Conservation (phyloP, 2,329 filamentous ascomycete genomes). For the Pseudogymnoascus sp. region DNA sequence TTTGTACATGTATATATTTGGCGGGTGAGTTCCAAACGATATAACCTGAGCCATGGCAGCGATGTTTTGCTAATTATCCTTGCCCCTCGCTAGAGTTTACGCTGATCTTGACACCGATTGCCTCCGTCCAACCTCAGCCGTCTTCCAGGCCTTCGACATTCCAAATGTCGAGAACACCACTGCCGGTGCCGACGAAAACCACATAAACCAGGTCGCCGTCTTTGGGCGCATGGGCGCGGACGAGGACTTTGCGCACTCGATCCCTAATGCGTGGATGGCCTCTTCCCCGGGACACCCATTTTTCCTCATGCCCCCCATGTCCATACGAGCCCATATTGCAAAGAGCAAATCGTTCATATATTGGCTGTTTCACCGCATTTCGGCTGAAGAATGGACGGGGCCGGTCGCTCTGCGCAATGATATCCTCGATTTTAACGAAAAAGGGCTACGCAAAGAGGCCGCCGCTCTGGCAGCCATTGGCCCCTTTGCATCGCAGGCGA, state of each 20-base stretch:
- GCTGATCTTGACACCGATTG: conserved; percentile 29
- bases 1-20: conserved; percentile 32
- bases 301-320: conserved; percentile 25
- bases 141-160: conserved; percentile 20
- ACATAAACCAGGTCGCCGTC: conserved; percentile 15
- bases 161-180: conserved; percentile 15
- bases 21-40: conserved; percentile 21
- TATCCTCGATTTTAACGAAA: conserved; percentile 3
- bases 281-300: conserved; percentile 29
- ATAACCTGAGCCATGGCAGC: not conserved
- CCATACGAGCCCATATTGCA: conserved; percentile 8
- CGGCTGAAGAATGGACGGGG: not conserved
- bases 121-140: conserved; percentile 20
- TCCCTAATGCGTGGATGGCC: conserved; percentile 33
- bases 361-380: not conserved
- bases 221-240: conserved; percentile 30
- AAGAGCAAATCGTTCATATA: not conserved
- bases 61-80: not conserved
- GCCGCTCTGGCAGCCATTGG: not conserved
- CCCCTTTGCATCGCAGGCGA: not conserved
- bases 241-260: conserved; percentile 24
- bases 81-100: conserved; percentile 21
- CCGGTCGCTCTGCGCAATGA: not conserved
- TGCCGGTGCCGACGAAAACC: conserved; percentile 11
- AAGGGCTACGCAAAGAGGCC: not conserved